These are phyloP conservation scores for Wickerhamomyces chaumierensis DNA, from an alignment of 805 yeast species.

Conservation along the genomic window DNA sequence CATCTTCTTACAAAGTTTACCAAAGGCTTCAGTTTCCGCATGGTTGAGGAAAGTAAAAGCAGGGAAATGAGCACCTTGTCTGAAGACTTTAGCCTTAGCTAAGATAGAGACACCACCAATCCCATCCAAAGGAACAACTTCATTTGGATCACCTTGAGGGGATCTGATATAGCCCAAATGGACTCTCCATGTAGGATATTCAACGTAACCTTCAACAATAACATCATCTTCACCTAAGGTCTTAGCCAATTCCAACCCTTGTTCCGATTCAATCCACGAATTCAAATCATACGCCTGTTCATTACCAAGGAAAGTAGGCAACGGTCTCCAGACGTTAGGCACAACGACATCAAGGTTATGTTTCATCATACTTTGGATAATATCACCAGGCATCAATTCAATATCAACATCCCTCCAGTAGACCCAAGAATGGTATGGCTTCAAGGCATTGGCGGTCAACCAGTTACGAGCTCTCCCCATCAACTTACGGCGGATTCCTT, in stretches of 20 bases:
- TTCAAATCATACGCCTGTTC: constrained; percentile 95
- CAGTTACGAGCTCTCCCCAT: constrained; percentile 87
- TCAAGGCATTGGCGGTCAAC: constrained; percentile 62
- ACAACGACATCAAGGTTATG: constrained; percentile 59
- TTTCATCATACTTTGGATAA: constrained; percentile 64
- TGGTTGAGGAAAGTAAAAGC: constrained; percentile 77
- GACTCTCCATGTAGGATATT: constrained; percentile 77
- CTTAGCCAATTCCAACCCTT: constrained; percentile 57
- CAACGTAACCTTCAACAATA: constrained; percentile 81
- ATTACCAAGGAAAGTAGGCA: constrained; percentile 81
- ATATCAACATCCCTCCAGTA: constrained; percentile 87
- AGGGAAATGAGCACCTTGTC: constrained; percentile 76
- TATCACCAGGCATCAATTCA: constrained; percentile 70
- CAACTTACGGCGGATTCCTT: constrained; percentile 70
- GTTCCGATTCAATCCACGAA: constrained; percentile 88
- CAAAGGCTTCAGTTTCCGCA: constrained; percentile 84
- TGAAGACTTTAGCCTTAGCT: constrained; percentile 61
- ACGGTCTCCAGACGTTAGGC: constrained; percentile 94
- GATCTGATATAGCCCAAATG: constrained; percentile 69
- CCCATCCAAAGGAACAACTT: constrained; percentile 67
- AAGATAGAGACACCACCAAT: constrained; percentile 81
- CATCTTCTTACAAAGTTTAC: constrained; percentile 68
- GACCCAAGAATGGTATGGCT: constrained; percentile 84
- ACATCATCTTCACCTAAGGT: constrained; percentile 70
- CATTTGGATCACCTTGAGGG: constrained; percentile 45